Evolutionary conservation across 768 basidiomycete species (phyloP).

Genomic region (Harrya chromipes): DNA sequence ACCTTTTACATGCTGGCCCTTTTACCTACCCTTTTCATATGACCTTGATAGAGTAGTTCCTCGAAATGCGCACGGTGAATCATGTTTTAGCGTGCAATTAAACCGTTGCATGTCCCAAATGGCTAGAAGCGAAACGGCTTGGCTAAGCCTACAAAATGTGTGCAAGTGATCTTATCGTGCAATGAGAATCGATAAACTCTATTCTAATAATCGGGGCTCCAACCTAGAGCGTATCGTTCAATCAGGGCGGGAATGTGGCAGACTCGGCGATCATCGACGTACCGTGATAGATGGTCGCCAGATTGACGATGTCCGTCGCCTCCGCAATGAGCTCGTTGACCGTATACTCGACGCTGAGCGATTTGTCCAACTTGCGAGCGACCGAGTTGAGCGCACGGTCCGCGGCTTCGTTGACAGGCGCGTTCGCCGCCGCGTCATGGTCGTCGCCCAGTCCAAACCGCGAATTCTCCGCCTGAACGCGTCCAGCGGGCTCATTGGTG

Average conservation of each 20-base stretch:
- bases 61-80: slow-evolving; percentile 15
- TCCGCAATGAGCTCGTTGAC: slow-evolving; percentile 91
- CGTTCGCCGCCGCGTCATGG: slow-evolving; percentile 59
- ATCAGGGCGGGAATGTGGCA: slow-evolving; percentile 2
- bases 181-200: neutral
- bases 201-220: slow-evolving; percentile 39
- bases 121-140: slow-evolving; percentile 1
- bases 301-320: slow-evolving; percentile 73
- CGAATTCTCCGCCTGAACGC: slow-evolving; percentile 21
- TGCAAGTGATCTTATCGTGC: neutral
- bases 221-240: slow-evolving; percentile 29
- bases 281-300: slow-evolving; percentile 80
- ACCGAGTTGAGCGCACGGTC: slow-evolving; percentile 85
- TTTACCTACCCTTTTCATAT: slow-evolving; percentile 10
- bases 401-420: slow-evolving; percentile 78
- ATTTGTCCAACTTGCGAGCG: slow-evolving; percentile 75
- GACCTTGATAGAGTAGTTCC: slow-evolving; percentile 23
- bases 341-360: slow-evolving; percentile 86
- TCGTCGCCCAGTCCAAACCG: slow-evolving; percentile 55
- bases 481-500: slow-evolving; percentile 26
- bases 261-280: slow-evolving; percentile 22
- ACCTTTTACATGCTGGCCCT: slow-evolving; percentile 24
- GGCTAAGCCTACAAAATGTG: slow-evolving; percentile 1
- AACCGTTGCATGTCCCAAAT: slow-evolving; percentile 6
- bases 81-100: slow-evolving; percentile 10